Percentiles rank a stretch among this genome's conserved stretches.
Evolutionary conservation across 2,329 filamentous ascomycete species (phyloP).

Genomic region (Pyricularia sp.): DNA sequence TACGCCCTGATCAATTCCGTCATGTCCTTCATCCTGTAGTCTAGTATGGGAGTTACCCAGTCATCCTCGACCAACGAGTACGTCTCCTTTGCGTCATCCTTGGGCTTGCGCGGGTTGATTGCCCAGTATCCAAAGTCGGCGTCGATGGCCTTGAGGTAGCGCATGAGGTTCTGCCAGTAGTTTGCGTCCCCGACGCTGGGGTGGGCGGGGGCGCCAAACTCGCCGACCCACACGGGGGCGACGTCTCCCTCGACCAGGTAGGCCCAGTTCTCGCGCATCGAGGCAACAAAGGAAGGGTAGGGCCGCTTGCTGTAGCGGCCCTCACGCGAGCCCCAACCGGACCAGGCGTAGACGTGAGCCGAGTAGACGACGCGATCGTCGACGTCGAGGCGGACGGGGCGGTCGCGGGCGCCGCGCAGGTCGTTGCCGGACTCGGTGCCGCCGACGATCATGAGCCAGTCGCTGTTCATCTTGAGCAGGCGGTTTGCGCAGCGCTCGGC

Average conservation of each 20-base stretch:
- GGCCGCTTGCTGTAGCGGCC: slow-evolving; percentile 47
- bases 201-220: slow-evolving; percentile 45
- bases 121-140: slow-evolving; percentile 61
- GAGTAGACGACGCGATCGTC: slow-evolving; percentile 50
- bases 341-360: slow-evolving; percentile 57
- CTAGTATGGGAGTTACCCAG: slow-evolving; percentile 48
- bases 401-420: slow-evolving; percentile 37
- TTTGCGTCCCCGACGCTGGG: slow-evolving; percentile 44
- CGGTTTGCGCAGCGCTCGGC: slow-evolving; percentile 50
- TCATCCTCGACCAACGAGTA: slow-evolving; percentile 51
- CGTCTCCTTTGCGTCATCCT: slow-evolving; percentile 40
- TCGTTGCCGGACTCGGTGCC: slow-evolving; percentile 57
- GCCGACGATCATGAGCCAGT: slow-evolving; percentile 57
- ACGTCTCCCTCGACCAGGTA: slow-evolving; percentile 43
- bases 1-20: slow-evolving; percentile 33
- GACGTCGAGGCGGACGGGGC: slow-evolving; percentile 45
- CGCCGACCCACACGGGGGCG: slow-evolving; percentile 56
- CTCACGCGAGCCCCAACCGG: slow-evolving; percentile 50
- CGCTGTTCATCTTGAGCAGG: slow-evolving; percentile 42
- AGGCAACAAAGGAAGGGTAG: slow-evolving; percentile 47
- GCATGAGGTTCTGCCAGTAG: slow-evolving; percentile 53
- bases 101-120: slow-evolving; percentile 51
- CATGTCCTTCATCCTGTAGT: slow-evolving; percentile 52
- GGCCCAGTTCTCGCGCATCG: slow-evolving; percentile 54
- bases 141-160: slow-evolving; percentile 42